Percentiles rank a stretch among this genome's conserved stretches.
These are phyloP conservation scores for Vigna trinervia DNA, from an alignment of 306 rosid genomes.

Conservation along the genomic window DNA sequence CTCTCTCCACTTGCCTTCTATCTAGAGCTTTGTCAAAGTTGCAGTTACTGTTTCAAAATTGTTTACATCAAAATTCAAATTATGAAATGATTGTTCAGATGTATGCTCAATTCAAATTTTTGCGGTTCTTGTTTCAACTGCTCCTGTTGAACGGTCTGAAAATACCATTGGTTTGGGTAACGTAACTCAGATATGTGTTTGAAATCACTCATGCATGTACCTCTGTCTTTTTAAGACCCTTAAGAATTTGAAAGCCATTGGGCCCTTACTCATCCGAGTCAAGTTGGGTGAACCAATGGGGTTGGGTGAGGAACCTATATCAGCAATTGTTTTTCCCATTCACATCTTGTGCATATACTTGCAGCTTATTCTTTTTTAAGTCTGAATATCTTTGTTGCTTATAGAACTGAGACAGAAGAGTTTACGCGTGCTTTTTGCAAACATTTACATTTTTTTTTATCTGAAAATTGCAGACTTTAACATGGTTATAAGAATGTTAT, in stretches of 20 bases:
- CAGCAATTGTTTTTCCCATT: background rate
- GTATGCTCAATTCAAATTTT: background rate
- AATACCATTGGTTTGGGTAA: background rate
- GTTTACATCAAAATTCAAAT: background rate
- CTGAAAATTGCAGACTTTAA: background rate
- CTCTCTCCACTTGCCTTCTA: background rate
- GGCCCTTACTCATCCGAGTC: background rate
- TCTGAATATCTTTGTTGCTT: conserved; percentile 1
- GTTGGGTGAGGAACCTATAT: background rate
- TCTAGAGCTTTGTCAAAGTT: background rate
- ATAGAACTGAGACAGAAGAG: conserved; percentile 9
- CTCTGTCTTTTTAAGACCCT: background rate
- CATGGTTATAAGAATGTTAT: background rate
- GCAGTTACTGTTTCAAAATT: background rate
- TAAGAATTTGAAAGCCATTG: background rate
- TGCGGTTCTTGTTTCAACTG: background rate
- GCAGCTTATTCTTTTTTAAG: background rate
- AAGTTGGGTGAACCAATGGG: background rate
- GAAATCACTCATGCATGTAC: conserved; percentile 1
- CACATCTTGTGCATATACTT: background rate
- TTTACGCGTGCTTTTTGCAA: too few species aligned
- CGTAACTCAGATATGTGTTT: background rate
- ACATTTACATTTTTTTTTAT: too few species aligned
- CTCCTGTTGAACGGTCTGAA: background rate
- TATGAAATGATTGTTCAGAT: conserved; percentile 2